A percentile compares a stretch with the other conserved stretches of the same genome.
These are phyloP conservation scores for Erythrophleum fordii DNA, from an alignment of 306 rosid species.

Conservation along the genomic window DNA sequence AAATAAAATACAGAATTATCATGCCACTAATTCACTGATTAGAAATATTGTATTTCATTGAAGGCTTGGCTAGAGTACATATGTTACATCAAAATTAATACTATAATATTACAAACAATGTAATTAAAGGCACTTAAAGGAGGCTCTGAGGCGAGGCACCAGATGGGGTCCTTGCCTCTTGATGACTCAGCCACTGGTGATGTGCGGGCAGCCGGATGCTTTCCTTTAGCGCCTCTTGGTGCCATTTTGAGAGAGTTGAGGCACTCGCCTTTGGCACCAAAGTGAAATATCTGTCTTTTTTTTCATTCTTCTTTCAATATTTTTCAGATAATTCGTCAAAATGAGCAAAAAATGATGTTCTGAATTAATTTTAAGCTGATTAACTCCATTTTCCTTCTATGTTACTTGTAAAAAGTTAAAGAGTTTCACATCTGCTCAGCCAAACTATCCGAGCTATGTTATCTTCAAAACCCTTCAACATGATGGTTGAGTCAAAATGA, in stretches of 20 bases:
- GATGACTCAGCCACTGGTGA: too few species aligned
- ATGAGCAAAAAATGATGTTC: neutral
- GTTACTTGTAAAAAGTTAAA: neutral
- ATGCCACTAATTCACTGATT: conserved; percentile 1
- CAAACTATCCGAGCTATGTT: too few species aligned
- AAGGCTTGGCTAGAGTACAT: conserved; percentile 1
- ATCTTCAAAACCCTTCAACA: too few species aligned
- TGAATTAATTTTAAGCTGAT: neutral
- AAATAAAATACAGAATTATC: conserved; percentile 17
- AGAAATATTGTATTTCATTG: neutral
- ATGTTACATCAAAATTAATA: neutral
- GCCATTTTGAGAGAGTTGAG: too few species aligned
- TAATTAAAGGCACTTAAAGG: too few species aligned
- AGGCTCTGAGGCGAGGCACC: too few species aligned
- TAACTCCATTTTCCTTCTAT: neutral
- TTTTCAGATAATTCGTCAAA: too few species aligned
- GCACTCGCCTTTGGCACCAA: neutral
- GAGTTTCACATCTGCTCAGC: neutral
- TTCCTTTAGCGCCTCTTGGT: too few species aligned
- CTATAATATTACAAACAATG: neutral
- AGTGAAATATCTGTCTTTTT: neutral
- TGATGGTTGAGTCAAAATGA: neutral
- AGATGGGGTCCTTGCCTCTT: too few species aligned
- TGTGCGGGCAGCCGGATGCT: neutral
- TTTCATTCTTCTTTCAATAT: neutral